Percentiles rank a stretch among this genome's conserved stretches.
phyloP scores from a whole-genome alignment of 2,329 filamentous ascomycete genomes.

The Coniochaeta sp. region DNA sequence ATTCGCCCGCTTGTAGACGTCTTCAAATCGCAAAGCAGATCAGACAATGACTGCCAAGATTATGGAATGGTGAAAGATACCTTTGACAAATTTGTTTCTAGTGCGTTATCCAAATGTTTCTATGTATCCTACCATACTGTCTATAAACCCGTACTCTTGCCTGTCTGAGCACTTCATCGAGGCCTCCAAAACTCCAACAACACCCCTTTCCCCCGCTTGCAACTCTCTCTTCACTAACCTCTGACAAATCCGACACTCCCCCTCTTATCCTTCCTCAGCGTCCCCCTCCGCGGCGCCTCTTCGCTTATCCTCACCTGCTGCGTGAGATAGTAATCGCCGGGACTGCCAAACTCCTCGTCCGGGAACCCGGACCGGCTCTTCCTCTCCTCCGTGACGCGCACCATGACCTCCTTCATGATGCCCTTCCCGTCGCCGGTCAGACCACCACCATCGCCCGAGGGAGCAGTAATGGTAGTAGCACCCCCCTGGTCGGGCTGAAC shows the following conservation, averaged over 20 bases:
- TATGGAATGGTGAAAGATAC: too few relatives aligned
- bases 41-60: too few relatives aligned
- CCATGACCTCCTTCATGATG: slow-evolving; percentile 13
- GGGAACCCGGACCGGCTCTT: slow-evolving; percentile 3
- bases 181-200: background rate
- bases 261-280: background rate
- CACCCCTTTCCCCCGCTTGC: background rate
- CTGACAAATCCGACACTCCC: background rate
- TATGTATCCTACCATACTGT: background rate
- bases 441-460: too few relatives aligned
- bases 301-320: slow-evolving; percentile 8
- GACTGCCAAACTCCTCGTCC: slow-evolving; percentile 1
- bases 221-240: background rate
- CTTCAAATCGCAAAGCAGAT: too few relatives aligned
- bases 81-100: too few relatives aligned
- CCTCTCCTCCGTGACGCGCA: slow-evolving; percentile 11
- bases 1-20: too few relatives aligned
- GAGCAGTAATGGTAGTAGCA: background rate
- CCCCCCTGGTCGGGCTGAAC: background rate
- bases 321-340: slow-evolving; percentile 14
- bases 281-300: slow-evolving; percentile 4
- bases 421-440: background rate
- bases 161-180: slow-evolving; percentile 1
- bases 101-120: background rate
- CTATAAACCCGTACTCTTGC: background rate